Evolutionary conservation across 2,329 filamentous ascomycete species (phyloP).

Genomic region (Lasiodiplodia theobromae): DNA sequence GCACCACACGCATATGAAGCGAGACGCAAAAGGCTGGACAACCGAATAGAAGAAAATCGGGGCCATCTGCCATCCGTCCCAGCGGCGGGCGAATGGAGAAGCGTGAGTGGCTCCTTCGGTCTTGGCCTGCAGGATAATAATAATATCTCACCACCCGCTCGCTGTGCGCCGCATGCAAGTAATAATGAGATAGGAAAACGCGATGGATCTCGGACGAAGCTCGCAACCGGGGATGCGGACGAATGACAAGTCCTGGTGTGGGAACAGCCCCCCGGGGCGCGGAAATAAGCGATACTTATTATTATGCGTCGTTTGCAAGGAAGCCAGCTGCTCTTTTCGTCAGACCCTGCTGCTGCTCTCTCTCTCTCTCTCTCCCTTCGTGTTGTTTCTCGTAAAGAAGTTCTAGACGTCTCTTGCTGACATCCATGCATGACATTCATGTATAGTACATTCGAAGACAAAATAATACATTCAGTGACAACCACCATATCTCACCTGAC

Average conservation of each 20-base stretch:
- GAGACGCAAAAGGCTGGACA: neutral
- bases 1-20: neutral
- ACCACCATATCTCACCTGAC: neutral
- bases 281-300: neutral
- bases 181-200: neutral
- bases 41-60: neutral
- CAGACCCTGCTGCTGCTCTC: neutral
- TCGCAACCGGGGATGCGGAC: neutral
- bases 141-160: neutral
- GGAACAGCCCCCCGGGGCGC: neutral
- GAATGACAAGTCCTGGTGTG: neutral
- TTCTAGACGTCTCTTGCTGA: neutral
- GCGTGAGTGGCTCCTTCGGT: neutral
- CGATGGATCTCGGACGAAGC: neutral
- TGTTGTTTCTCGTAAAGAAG: neutral
- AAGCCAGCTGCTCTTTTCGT: neutral
- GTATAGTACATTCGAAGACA: neutral
- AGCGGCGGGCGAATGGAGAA: conserved; percentile 9
- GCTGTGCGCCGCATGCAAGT: neutral
- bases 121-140: conserved; percentile 9
- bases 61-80: neutral
- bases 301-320: neutral
- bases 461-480: neutral
- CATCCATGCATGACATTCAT: neutral
- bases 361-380: neutral